Base-by-base conservation (phyloP, 495 filamentous ascomycete species). In the Delitschia confertaspora region DNA sequence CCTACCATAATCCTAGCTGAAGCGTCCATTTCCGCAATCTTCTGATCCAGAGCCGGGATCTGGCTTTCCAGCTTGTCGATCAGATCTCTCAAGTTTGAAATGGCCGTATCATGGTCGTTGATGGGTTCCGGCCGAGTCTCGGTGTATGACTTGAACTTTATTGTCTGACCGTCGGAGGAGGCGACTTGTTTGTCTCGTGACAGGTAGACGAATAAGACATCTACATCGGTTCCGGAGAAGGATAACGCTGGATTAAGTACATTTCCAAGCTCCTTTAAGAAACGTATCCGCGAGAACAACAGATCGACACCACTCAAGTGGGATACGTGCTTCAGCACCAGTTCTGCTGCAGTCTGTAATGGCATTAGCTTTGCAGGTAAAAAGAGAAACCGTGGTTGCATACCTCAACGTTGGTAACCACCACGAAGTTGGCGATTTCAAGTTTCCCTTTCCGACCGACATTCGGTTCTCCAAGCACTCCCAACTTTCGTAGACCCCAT, bases 401-500 rank as follows among this genome's bases (percentile, higher is more conserved):
- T 49, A 63, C 66, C 56, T 83, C 72, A 2, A 79, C 54, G 48
- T 82, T 83, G 6, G 61, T 61, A n/a, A 80, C 29, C 0, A 82
- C 64, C 0, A 83, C 76, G 30, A 77, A 76, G 32, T 73, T 60
- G 4, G 69, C 76, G 2, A 53, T 60, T 0, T 69, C 68, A 33
- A 80, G 57, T 35, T 54, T 68, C 26, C 74, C 69, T 35, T 54
- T 68, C 26, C 74, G 69, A 6, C 63, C 45, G 63, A 62, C 11
- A 38, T 60, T 55, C 62, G 67, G 45, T 64, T 75, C 68, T 5
- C 73, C 71, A 18, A 73, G 60, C 1, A 86, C 64, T 2, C 83
- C 86, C 9, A 84, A 55, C 51, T 83, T 77, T 47, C 73, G 73
- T 40, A 91, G 51, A 0, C 82, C 79, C 91, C 91, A 96, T 7